Percentiles rank a stretch among this genome's conserved stretches.
Conservation (phyloP, 257 asterid genomes). For the Leonotis leonurus region DNA sequence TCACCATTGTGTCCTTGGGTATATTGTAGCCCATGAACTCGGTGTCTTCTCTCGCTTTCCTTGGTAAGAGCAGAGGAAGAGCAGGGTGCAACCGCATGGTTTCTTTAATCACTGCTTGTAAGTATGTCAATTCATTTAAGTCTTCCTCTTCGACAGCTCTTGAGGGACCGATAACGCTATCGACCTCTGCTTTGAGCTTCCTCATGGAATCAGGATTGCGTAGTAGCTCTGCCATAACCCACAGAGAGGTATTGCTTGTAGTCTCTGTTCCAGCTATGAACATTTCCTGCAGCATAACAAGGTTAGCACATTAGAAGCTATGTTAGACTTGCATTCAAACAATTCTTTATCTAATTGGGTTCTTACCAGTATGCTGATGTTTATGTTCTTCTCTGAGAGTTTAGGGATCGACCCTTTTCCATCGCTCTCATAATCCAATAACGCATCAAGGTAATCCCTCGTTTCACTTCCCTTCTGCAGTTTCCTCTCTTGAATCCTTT, state of each 20-base stretch:
- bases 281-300: slow-evolving; percentile 22
- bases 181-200: slow-evolving; percentile 22
- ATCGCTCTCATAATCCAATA: slow-evolving; percentile 40
- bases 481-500: slow-evolving; percentile 20
- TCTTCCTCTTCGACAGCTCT: slow-evolving; percentile 20
- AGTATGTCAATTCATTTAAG: slow-evolving; percentile 20
- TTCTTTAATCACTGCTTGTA: slow-evolving; percentile 37
- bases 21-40: slow-evolving; percentile 31
- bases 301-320: too few relatives aligned
- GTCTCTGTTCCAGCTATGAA: slow-evolving; percentile 26
- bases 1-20: slow-evolving; percentile 25
- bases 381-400: slow-evolving; percentile 32
- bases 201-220: slow-evolving; percentile 21
- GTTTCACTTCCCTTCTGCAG: background rate
- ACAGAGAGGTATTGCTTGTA: slow-evolving; percentile 17
- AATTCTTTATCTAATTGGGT: background rate
- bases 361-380: slow-evolving; percentile 30
- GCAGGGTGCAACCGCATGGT: slow-evolving; percentile 29
- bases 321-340: too few relatives aligned
- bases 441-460: slow-evolving; percentile 41
- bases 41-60: slow-evolving; percentile 26
- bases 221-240: slow-evolving; percentile 36
- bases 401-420: slow-evolving; percentile 24
- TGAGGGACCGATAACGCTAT: slow-evolving; percentile 2
- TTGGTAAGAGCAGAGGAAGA: slow-evolving; percentile 26